Evolutionary conservation across 192 early-diverging fungal species (phyloP).

Genomic region (Coemansia sp.): DNA sequence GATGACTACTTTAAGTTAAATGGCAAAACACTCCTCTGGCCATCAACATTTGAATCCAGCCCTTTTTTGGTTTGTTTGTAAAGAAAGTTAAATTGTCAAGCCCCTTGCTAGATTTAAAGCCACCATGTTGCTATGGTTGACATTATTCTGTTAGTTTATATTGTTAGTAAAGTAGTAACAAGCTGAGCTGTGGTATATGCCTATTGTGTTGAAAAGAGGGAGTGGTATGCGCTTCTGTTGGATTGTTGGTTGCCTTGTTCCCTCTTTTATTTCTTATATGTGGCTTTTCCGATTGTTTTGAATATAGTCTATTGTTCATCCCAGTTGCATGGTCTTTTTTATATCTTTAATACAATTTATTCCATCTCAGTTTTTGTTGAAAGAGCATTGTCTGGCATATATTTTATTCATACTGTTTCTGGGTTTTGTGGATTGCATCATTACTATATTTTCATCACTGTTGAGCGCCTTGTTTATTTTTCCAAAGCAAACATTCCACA

Average conservation of each 20-base stretch:
- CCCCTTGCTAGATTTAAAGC: neutral
- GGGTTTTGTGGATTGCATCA: too few relatives aligned
- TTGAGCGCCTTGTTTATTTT: neutral
- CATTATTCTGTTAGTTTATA: neutral
- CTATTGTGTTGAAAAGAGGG: neutral
- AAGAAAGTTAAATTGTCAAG: neutral
- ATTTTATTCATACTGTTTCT: too few relatives aligned
- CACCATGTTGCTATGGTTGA: neutral
- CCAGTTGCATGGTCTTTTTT: too few relatives aligned
- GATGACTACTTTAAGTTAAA: neutral
- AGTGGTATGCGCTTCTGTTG: neutral
- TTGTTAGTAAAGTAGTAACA: neutral
- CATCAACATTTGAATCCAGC: too few relatives aligned
- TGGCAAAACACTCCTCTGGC: neutral
- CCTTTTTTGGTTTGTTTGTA: neutral
- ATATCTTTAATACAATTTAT: too few relatives aligned
- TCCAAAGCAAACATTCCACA: neutral
- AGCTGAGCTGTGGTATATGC: neutral
- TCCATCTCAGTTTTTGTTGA: too few relatives aligned
- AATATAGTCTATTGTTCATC: too few relatives aligned
- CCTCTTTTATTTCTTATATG: neutral
- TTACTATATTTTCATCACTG: neutral
- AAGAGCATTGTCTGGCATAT: too few relatives aligned
- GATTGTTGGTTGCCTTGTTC: neutral
- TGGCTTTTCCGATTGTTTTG: neutral